Evolutionary conservation across 2,329 filamentous ascomycete species (phyloP).

Genomic region (Coniochaeta sp.): DNA sequence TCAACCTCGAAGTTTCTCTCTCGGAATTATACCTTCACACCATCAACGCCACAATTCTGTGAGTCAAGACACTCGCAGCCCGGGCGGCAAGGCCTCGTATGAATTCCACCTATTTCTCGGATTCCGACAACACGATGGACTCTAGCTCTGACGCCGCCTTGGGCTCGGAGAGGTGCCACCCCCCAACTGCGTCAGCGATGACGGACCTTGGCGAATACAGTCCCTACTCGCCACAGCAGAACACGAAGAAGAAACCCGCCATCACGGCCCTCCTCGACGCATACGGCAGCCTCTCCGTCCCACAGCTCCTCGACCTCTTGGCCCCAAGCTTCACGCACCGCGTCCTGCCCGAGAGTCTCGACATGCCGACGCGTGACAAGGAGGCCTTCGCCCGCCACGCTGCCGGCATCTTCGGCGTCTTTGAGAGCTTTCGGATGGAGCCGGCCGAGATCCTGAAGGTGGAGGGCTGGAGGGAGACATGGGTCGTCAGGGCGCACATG

Average conservation of each 20-base stretch:
- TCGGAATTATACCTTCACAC: not conserved
- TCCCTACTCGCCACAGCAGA: not conserved
- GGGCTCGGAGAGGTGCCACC: not conserved
- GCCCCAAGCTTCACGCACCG: conserved; percentile 29
- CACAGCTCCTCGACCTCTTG: conserved; percentile 26
- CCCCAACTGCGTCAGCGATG: not conserved
- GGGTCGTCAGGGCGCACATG: conserved; percentile 30
- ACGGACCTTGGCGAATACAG: not conserved
- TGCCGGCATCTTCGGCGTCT: conserved; percentile 30
- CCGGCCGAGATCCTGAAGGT: conserved; percentile 20
- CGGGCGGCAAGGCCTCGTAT: not conserved
- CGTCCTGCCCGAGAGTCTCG: conserved; percentile 30
- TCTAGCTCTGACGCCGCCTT: not conserved
- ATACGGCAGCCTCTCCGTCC: conserved; percentile 30
- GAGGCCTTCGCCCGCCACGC: conserved; percentile 30
- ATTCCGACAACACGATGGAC: not conserved
- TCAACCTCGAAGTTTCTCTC: not conserved
- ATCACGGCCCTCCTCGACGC: conserved; percentile 21
- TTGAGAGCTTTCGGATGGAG: conserved; percentile 30
- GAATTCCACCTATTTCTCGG: not conserved
- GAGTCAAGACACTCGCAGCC: not conserved
- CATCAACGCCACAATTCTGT: not conserved
- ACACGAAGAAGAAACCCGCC: not conserved
- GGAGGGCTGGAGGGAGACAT: conserved; percentile 22
- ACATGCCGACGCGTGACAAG: conserved; percentile 25